Base-by-base conservation (phyloP, 2,329 filamentous ascomycete genomes). In the Paecilomyces dactylethromorphus region DNA sequence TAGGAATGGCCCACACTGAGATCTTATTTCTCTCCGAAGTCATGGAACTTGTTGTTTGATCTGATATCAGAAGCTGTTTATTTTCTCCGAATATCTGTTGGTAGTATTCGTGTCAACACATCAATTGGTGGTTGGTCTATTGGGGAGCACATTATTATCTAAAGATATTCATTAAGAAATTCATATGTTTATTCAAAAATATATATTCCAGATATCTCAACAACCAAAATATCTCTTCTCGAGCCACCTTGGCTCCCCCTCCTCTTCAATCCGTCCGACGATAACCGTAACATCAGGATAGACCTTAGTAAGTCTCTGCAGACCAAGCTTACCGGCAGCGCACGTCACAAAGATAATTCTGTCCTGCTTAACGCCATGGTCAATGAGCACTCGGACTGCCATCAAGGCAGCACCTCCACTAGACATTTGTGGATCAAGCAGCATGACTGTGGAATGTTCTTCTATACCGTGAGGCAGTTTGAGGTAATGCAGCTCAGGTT, bases 341-440 rank as follows among this genome's bases (percentile, higher is more conserved):
- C 95, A 97, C 3, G 93, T 96, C 45, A 96, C 92, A 71, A 97
- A 88, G 33, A 97, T 90, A 64, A 99, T 96, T 64, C 83, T 87
- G 53, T 91, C 84, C 70, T 94, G 87, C 5, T 85, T 78, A 6
- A 97, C 92, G 11, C 94, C 94, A 69, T 97, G 92, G 72, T 99
- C 94, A 15, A 96, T 86, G 56, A 99, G 79, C n/a, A 97, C 91
- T 69, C 94, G 89, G 50, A 97, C 92, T 0, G 94, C 92, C 94
- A 99, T 99, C 59, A 99, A 78, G 3, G 85, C 86, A 12, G 86
- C 85, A 35, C 92, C 93, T 51, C 94, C 94, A 61, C 88, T 92
- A 26, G 91, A 91, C 89, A 97, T 97, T 71, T 99, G 94, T 13
- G 92, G 88, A 73, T 97, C 94, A 21, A 97, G 79, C 7, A 99